Conservation (phyloP, 1,284 basidiomycete genomes). For the Irpex rosettiformis region DNA sequence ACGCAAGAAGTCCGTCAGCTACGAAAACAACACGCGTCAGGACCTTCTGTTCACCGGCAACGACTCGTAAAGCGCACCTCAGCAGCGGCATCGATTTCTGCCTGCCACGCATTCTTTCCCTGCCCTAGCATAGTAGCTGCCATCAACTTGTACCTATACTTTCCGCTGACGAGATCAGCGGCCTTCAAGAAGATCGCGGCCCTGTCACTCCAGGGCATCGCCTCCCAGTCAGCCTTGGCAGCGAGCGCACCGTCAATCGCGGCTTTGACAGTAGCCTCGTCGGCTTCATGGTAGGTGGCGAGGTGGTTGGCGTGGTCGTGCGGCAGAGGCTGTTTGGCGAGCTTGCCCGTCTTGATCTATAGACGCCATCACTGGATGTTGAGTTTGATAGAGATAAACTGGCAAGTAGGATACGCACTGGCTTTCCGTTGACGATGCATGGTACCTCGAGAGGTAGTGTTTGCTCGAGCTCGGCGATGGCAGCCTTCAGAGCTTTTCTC, state of each 20-base stretch:
- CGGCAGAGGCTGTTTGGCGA: slow-evolving; percentile 79
- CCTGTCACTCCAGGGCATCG: slow-evolving; percentile 92
- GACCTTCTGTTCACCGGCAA: background rate
- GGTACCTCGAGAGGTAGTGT: slow-evolving; percentile 90
- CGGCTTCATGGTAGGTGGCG: slow-evolving; percentile 89
- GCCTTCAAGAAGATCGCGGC: slow-evolving; percentile 98
- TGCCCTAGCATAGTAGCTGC: slow-evolving; percentile 98
- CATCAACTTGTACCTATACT: slow-evolving; percentile 93
- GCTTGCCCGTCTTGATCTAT: slow-evolving; percentile 82
- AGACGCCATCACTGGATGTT: background rate
- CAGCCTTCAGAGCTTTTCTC: slow-evolving; percentile 72
- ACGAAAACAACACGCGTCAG: slow-evolving; percentile 10
- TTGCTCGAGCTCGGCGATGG: slow-evolving; percentile 79
- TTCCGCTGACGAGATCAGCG: slow-evolving; percentile 89
- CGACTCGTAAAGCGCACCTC: slow-evolving; percentile 56
- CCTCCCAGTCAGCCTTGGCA: slow-evolving; percentile 89
- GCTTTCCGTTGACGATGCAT: slow-evolving; percentile 88
- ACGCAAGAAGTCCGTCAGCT: slow-evolving; percentile 93
- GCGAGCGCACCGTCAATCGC: slow-evolving; percentile 90
- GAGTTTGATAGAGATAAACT: no score
- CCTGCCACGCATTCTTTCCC: slow-evolving; percentile 99
- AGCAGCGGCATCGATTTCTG: slow-evolving; percentile 98
- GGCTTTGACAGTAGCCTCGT: slow-evolving; percentile 66
- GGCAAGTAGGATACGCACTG: slow-evolving; percentile 43
- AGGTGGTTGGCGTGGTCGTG: slow-evolving; percentile 81